A percentile compares a stretch with the other conserved stretches of the same genome.
Conservation (phyloP, 768 basidiomycete species). For the Candolleomyces aberdarensis region DNA sequence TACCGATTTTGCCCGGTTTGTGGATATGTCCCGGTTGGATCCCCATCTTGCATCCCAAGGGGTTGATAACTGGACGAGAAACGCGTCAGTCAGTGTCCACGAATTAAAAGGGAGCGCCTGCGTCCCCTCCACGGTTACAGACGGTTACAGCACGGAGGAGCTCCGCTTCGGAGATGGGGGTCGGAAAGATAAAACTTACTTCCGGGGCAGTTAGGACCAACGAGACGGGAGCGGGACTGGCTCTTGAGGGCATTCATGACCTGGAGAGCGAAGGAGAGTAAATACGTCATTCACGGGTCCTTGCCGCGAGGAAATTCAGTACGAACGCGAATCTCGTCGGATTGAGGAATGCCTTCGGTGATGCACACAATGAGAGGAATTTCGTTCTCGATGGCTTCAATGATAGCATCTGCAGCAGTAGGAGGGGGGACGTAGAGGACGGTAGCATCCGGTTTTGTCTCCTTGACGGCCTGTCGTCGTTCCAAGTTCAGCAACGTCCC, state of each 20-base stretch:
- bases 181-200: constrained; percentile 24
- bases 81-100: too few species aligned
- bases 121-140: too few species aligned
- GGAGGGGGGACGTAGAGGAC: constrained; percentile 99
- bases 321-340: constrained; percentile 88
- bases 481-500: constrained; percentile 6
- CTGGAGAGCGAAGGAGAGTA: constrained; percentile 33
- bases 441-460: constrained; percentile 87
- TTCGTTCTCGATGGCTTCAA: constrained; percentile 98
- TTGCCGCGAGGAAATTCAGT: background rate
- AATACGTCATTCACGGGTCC: background rate
- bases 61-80: constrained; percentile 71
- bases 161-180: background rate
- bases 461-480: constrained; percentile 69
- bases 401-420: constrained; percentile 91
- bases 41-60: constrained; percentile 98
- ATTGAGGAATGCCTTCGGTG: constrained; percentile 97
- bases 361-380: constrained; percentile 97
- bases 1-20: constrained; percentile 93
- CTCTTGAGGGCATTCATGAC: constrained; percentile 92
- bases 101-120: too few species aligned
- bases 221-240: constrained; percentile 92
- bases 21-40: constrained; percentile 99
- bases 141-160: too few species aligned
- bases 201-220: constrained; percentile 98